Evolutionary conservation across 2,329 filamentous ascomycete genomes (phyloP), one percentile per base, ranked within the genome.

Genomic region (Colletotrichum theobromicola): DNA sequence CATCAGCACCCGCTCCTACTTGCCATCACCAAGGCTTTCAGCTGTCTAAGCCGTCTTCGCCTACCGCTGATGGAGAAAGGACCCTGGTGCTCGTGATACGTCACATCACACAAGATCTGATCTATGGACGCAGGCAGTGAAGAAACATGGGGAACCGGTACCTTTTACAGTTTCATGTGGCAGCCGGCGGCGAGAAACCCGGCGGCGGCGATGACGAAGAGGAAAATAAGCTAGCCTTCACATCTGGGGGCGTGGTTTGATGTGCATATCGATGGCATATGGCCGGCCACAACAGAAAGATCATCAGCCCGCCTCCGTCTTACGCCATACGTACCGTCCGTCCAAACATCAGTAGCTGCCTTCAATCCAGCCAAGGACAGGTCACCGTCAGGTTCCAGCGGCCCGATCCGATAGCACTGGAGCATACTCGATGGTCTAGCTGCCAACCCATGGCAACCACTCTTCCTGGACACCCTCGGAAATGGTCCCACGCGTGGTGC

Each of bases 31-130:
- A 16, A 67, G n/a, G 18, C 63, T 15, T 55, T 21, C 62, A 67
- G 32, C 55, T 46, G 16, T 50, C 32, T 46, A 13, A 35, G 32
- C 46, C 15, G n/a, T 61, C 30, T 50, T 60, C 42, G 62, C 55
- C 72, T 46, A 55, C 42, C 57, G 42, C 42, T 53, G 55, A 57
- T 15, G 32, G 67, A 69, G 30, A 53, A 28, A 58, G 55, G 75
- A 75, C 72, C 78, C 76, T 79, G 77, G 75, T 61, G 78, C 79
- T 78, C 78, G 81, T 84, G 83, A 87, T 82, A 79, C 83, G 84
- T 88, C 86, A 88, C 85, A 85, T 88, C 81, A 79, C 82, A 89
- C 87, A 86, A 87, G 87, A 89, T 89, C 87, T 87, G 79, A 77
- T 80, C 79, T 80, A 76, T 80, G 78, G 79, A 79, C 79, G 78